Evolutionary conservation across 129 eudicot genomes (phyloP).

Genomic region (Flaveria linearis): DNA sequence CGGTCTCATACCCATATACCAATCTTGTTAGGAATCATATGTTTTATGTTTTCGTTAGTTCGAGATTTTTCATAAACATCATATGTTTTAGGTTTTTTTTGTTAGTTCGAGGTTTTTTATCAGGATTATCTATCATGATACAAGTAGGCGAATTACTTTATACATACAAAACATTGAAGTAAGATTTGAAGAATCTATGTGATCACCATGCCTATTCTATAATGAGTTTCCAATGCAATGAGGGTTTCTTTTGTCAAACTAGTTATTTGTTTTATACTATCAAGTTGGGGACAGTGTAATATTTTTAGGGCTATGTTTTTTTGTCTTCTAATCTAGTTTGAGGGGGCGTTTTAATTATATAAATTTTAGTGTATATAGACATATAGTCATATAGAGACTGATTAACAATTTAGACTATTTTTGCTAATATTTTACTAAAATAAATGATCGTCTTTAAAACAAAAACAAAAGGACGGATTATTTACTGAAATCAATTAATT

Average conservation of each 20-base stretch:
- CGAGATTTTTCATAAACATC: no score
- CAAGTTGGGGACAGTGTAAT: slow-evolving; percentile 15
- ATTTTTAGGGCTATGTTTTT: slow-evolving; percentile 11
- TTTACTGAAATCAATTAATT: not conserved
- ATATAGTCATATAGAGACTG: no score
- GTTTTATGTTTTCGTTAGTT: no score
- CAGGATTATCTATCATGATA: not conserved
- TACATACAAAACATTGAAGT: not conserved
- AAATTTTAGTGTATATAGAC: no score
- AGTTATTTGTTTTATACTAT: slow-evolving; percentile 28
- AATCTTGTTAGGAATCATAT: no score
- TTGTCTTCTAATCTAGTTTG: slow-evolving; percentile 17
- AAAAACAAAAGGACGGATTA: no score
- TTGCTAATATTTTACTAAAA: not conserved
- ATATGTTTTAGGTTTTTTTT: no score
- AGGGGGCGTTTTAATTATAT: not conserved
- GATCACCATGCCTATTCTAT: slow-evolving; percentile 21
- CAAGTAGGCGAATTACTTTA: not conserved
- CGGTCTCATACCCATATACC: no score
- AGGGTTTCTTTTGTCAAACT: slow-evolving; percentile 21
- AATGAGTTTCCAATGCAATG: not conserved
- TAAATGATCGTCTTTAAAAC: no score
- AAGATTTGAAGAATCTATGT: slow-evolving; percentile 22
- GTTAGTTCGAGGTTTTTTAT: no score
- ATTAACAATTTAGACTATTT: not conserved